Evolutionary conservation across 1,139 yeast genomes (phyloP), one percentile per base, ranked within the genome.

Genomic region (Kodamaea sp.): DNA sequence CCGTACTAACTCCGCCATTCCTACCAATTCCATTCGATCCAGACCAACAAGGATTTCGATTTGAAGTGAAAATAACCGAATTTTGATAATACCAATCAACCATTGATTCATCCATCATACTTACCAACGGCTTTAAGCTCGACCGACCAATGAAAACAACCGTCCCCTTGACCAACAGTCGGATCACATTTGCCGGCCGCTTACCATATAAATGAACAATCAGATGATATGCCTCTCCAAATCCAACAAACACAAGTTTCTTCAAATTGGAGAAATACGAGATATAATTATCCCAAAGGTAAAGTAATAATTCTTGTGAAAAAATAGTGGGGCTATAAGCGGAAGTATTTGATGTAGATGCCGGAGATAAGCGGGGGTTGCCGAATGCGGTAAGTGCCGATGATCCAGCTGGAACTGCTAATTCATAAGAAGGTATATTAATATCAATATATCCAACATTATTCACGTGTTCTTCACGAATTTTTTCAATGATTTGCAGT

Each of bases 81-180:
- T 87, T 85, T 48, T 82, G 82, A 63, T 82, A 89, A 59, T 81
- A 92, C 97, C 97, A 90, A 53, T 89, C 96, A 12, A 86, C 78
- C 67, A 86, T 75, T 24, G 85, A 78, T 60, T 92, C 97, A 60
- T 90, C 97, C 62, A 89, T 81, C 28, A 87, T 75, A 6, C 96
- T 92, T 7, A 85, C 85, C 40, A 90, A 74, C 0, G 96, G 81
- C 52, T 85, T 80, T 52, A 90, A 65, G 12, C 74, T 72, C 2
- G 82, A 73, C 39, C 81, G 71, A 47, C 82, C 88, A 23, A 84
- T 68, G 55, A 84, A 87, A 35, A 81, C 80, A 27, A 89, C 76
- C 1, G 89, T 77, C 8, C 94, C 89, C 52, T 79, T 80, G 5
- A 85, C 88, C 35, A 75, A 47, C n/a, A 70, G 75, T 42, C 77